Base-by-base conservation (phyloP, 441 rosid species). In the Gossypium armourianum region DNA sequence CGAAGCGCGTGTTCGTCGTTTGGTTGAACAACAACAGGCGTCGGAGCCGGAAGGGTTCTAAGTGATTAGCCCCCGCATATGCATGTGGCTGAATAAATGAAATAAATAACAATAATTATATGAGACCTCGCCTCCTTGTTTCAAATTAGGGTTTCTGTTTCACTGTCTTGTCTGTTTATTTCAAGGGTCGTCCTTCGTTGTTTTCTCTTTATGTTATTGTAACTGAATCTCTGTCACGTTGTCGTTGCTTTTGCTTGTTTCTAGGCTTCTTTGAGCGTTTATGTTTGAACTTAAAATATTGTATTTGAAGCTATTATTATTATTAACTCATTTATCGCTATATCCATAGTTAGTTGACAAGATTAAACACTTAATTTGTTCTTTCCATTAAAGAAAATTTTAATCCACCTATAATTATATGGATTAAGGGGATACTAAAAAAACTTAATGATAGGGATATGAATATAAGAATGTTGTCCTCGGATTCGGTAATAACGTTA, bases 1-100 rank as follows among this genome's bases (percentile, higher is more conserved):
- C 68, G 16, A 62, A 40, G 53, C 68, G 28, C 5, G 28, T 40
- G 26, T 62, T 62, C 53, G 53, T 62, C 53, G 24, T 62, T 12
- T 62, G 68, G 68, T 4, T 62, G 53, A 62, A 19, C 68, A 62
- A 62, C 23, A 62, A 17, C 17, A 64, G 56, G 69, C 68, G 12
- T 10, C 54, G 68, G 1, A 63, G 6, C 32, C 32, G 32, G 32
- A 28, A 58, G 40, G 43, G 26, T 4, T 4, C 62, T 13, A 5
- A 13, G 7, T 10, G 58, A 54, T 54, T 4, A 16, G 0, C 12
- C 5, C n/a, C 3, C 45, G 19, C 8, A 8, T 32, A 21, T 36
- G 52, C 52, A 36, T 8, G 20, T n/a, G 55, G n/a, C 19, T 21
- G 29, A 64, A 21, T 21, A 32, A 5, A 10, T 45, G 19, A 45